Evolutionary conservation across 1,284 basidiomycete genomes (phyloP).

Genomic region (Moesziomyces globuligerus): DNA sequence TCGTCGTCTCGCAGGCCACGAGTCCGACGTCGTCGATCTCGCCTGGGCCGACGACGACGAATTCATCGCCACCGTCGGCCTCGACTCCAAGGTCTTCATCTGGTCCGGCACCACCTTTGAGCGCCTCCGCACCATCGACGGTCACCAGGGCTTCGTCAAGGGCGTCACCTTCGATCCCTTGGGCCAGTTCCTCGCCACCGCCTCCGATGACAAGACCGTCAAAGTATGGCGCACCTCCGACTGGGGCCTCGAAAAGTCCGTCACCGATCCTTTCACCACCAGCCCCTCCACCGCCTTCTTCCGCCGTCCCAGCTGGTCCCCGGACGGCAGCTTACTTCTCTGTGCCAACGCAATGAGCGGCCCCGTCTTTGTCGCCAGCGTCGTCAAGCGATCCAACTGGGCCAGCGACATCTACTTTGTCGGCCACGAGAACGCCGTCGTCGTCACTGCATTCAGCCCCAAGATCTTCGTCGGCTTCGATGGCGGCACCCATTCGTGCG

Average conservation of each 20-base stretch:
- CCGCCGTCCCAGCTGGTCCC: conserved; percentile 93
- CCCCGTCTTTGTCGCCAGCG: conserved; percentile 95
- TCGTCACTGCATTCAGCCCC: conserved; percentile 72
- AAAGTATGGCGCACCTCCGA: conserved; percentile 96
- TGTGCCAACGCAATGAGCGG: conserved; percentile 97
- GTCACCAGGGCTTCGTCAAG: conserved; percentile 96
- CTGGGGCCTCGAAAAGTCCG: conserved; percentile 84
- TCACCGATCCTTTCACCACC: conserved; percentile 88
- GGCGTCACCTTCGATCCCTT: conserved; percentile 98
- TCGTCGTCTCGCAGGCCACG: conserved; percentile 87
- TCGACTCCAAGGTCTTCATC: conserved; percentile 89
- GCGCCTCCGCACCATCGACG: conserved; percentile 79
- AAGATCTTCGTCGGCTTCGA: conserved; percentile 53
- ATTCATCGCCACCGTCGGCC: conserved; percentile 90
- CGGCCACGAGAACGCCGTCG: conserved; percentile 96
- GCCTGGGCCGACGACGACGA: conserved; percentile 85
- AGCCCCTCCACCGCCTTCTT: conserved; percentile 97
- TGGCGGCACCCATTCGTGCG: conserved; percentile 44
- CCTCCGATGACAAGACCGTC: conserved; percentile 94
- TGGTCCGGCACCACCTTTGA: conserved; percentile 72
- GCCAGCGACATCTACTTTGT: conserved; percentile 76
- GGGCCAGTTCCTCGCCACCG: conserved; percentile 81
- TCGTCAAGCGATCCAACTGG: conserved; percentile 81
- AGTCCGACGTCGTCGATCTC: conserved; percentile 86
- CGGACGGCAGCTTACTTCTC: conserved; percentile 96